Base-by-base conservation (phyloP, 2,329 filamentous ascomycete species). In the Aspergillus ochraceoroseus region DNA sequence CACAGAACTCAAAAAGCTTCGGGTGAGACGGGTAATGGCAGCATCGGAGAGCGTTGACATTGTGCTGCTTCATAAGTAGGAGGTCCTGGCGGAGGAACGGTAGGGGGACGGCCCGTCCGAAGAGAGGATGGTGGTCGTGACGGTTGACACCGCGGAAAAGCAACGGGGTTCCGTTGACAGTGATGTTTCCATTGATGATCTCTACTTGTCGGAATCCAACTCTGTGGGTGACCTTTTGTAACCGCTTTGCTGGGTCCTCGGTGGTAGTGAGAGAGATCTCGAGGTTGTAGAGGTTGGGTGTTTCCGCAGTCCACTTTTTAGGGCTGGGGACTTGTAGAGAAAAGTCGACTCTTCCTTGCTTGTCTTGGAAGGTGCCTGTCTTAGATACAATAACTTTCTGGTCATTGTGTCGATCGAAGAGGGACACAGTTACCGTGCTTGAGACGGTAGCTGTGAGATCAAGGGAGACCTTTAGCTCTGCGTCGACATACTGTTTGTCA, bases 271-370 rank as follows among this genome's bases (percentile, higher is more conserved):
- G 62, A 2, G 68, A 61, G 9, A 43, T 38, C 7, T 28, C 18
- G 18, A 43, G 34, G 13, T 28, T 9, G 53, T 85, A 84, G 0
- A 83, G 68, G 36, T 76, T 66, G 0, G 81, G 81, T 0, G 74
- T 76, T 56, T 85, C 81, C 1, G 82, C 82, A 1, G 79, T 82
- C 81, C 80, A 84, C 52, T 82, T 79, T n/a, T 65, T 57, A 0
- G 80, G 80, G 13, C 73, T 62, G 2, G 64, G 34, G 13, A 83
- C 64, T 0, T 68, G 58, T 1, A 80, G 32, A 3, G 32, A 36
- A 27, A 48, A 51, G 5, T 57, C 52, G 27, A 66, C 52, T 4
- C 55, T 52, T n/a, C 52, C 35, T 15, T 59, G 58, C 25, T 53
- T n/a, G 7, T 12, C 12, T 53, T 2, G 4, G 7, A 29, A 5